Percentiles rank a stretch among this genome's conserved stretches.
Conservation (phyloP, 1,139 yeast genomes). For the Geotrichum macrosporum region DNA sequence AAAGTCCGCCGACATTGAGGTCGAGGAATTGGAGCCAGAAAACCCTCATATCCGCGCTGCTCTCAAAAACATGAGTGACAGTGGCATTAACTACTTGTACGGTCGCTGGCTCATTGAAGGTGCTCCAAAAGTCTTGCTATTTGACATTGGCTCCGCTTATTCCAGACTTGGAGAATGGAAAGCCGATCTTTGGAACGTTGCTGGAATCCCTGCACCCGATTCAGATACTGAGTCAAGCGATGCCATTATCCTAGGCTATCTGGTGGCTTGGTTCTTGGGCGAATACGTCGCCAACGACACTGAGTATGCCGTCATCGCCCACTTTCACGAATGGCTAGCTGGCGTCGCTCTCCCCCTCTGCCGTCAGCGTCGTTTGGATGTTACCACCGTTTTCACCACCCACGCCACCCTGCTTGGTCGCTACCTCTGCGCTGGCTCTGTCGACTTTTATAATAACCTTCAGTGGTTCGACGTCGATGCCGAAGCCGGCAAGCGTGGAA, state of each 20-base stretch:
- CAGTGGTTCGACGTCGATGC: conserved; percentile 92
- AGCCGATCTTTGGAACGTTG: conserved; percentile 82
- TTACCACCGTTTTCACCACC: conserved; percentile 93
- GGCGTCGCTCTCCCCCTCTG: conserved; percentile 94
- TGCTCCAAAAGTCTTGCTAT: conserved; percentile 86
- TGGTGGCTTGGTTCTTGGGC: conserved; percentile 96
- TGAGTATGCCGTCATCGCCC: conserved; percentile 85
- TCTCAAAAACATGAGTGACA: conserved; percentile 60
- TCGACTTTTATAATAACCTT: conserved; percentile 90
- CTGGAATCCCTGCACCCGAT: conserved; percentile 91
- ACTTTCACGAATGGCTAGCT: conserved; percentile 97
- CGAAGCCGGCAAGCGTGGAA: conserved; percentile 97
- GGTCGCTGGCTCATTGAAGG: conserved; percentile 98
- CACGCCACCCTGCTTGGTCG: conserved; percentile 95
- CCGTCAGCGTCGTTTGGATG: conserved; percentile 85
- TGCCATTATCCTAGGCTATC: conserved; percentile 85
- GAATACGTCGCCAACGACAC: conserved; percentile 80
- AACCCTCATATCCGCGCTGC: conserved; percentile 53
- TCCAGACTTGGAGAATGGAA: conserved; percentile 85
- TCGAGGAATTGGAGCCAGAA: conserved; percentile 70
- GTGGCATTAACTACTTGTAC: conserved; percentile 80
- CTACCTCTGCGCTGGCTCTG: conserved; percentile 92
- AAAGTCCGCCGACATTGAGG: conserved; percentile 83
- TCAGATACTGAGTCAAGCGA: conserved; percentile 86
- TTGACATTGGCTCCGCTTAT: conserved; percentile 75